phyloP scores from a whole-genome alignment of 1,284 basidiomycete genomes.

The Retiboletus fuscus region DNA sequence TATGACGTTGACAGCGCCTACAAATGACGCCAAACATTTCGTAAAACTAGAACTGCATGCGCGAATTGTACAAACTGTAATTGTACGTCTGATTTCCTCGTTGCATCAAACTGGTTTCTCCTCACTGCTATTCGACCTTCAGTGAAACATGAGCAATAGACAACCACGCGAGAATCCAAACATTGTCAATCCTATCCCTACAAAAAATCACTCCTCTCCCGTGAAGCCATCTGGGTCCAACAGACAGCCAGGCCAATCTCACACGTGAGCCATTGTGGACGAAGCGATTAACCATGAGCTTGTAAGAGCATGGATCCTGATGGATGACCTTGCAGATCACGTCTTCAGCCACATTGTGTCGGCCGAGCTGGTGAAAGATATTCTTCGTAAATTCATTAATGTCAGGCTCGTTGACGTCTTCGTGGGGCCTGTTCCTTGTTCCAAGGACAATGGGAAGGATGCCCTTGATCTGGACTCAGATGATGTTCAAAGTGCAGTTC shows the following conservation, averaged over 20 bases:
- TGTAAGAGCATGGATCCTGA: too few relatives aligned
- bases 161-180: neutral
- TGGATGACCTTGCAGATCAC: too few relatives aligned
- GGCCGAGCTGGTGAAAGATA: conserved; percentile 21
- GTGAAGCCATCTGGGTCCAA: too few relatives aligned
- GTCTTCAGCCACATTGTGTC: too few relatives aligned
- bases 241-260: too few relatives aligned
- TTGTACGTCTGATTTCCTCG: conserved; percentile 10
- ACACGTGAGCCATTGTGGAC: too few relatives aligned
- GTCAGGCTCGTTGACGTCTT: conserved; percentile 18
- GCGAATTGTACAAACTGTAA: neutral
- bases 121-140: neutral
- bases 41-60: too few relatives aligned
- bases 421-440: too few relatives aligned
- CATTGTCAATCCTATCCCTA: neutral
- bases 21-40: neutral
- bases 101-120: neutral
- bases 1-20: neutral
- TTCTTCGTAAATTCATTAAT: conserved; percentile 4
- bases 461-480: neutral
- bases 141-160: conserved; percentile 27
- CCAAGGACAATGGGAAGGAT: too few relatives aligned
- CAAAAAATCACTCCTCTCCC: conserved; percentile 19
- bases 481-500: too few relatives aligned
- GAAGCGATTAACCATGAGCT: too few relatives aligned